Conservation (phyloP, 148 eudicot genomes). For the Mesembryanthemum crystallinum region DNA sequence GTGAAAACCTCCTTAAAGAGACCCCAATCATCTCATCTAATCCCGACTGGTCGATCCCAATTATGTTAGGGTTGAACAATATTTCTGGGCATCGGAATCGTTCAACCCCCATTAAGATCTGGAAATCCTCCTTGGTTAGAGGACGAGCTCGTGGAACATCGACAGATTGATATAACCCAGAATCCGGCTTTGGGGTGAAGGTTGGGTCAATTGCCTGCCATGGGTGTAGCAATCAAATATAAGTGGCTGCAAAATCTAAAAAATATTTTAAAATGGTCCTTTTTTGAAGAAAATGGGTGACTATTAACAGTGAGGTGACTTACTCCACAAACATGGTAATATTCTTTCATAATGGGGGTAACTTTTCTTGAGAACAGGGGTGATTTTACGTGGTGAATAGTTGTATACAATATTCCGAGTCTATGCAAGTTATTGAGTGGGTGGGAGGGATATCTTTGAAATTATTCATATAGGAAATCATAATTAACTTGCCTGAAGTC, state of each 20-base stretch:
- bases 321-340: too few species aligned
- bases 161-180: conserved; percentile 40
- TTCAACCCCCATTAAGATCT: conserved; percentile 77
- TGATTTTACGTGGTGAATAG: too few species aligned
- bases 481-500: conserved; percentile 62
- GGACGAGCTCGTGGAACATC: conserved; percentile 73
- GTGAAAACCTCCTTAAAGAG: conserved; percentile 58
- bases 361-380: too few species aligned
- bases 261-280: too few species aligned
- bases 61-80: conserved; percentile 69
- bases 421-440: not conserved
- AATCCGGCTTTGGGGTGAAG: conserved; percentile 60
- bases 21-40: conserved; percentile 90
- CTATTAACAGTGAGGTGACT: too few species aligned
- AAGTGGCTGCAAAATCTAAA: conserved; percentile 8
- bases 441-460: not conserved
- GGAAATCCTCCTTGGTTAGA: conserved; percentile 88
- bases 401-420: not conserved
- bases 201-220: conserved; percentile 91
- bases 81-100: conserved; percentile 95
- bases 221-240: not conserved
- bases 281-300: too few species aligned
- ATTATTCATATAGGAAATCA: not conserved
- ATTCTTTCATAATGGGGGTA: too few species aligned
- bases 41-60: conserved; percentile 90